Evolutionary conservation across 148 eudicot species (phyloP), one percentile per base, ranked within the genome.

Genomic region (Persicaria maculosa): DNA sequence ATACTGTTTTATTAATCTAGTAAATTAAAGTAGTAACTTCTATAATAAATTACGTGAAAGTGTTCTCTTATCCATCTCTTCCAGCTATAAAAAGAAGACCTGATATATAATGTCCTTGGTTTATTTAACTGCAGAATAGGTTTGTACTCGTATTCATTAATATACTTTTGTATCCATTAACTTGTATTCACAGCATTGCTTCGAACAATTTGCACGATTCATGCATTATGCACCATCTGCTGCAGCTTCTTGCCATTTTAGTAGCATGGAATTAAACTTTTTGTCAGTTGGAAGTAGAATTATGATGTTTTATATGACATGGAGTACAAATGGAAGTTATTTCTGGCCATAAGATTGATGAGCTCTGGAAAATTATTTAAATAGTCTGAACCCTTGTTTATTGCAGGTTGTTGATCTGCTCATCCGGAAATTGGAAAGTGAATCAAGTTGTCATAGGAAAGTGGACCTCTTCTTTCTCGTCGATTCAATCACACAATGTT

Each of bases 401-500:
- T 17, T 8, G 36, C 84, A 93, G 98, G 97, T 93, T 77, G 93
- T 93, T 75, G 98, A 93, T 77, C 85, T 93, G 71, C 95, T 93
- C 72, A 84, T 86, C 50, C 81, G 81, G 74, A 93, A 93, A 81
- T 79, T 93, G 87, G 93, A 91, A 81, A 87, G 59, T 65, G 98
- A 93, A 83, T 77, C 86, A 47, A 90, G 86, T 64, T 79, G 85
- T 53, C 97, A 87, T 77, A 92, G 93, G 50, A 88, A 79, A 90
- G 93, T 93, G 78, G 98, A 93, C 83, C 82, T 93, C 15, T 90
- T 93, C 77, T 93, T 93, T 77, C 84, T 93, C 58, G 97, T 93
- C 80, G 98, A 93, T 74, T 93, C 98, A 50, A 91, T 93, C 72
- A 93, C 98, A 25, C 98, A 93, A 76, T 87, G 95, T 71, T 93